Base-by-base conservation (phyloP, 1,139 yeast species). In the Scheffersomyces cryptocercus region DNA sequence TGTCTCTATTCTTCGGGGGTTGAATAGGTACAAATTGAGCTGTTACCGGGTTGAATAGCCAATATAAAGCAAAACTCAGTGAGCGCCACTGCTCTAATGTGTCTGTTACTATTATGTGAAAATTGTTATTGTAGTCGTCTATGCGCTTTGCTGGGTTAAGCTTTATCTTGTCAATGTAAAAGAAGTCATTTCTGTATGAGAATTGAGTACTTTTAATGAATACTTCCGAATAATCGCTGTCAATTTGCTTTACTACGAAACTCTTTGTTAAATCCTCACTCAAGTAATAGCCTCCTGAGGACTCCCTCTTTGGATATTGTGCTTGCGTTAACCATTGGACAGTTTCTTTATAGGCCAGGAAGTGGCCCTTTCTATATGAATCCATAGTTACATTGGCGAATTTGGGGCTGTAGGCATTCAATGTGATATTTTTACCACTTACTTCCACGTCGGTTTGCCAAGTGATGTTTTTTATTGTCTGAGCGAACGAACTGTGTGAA, bases 1-100 rank as follows among this genome's bases (percentile, higher is more conserved):
- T 58, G 16, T 35, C 28, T 15, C 36, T 15, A 34, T 38, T 42
- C 5, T 41, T 40, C 2, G 51, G 52, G 4, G 61, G 59, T 12
- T 54, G 57, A 10, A 85, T 58, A 0, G 88, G 85, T 6, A 53
- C 57, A 24, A 72, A 62, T 2, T 52, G 49, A 8, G 70, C 65
- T 0, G 69, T 58, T 0, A 49, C 41, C 0, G 52, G 49, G 36
- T 50, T 41, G 51, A 51, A 59, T 12, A 86, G 44, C 89, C 95
- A 91, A 62, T 81, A 89, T 30, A 70, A 54, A 0, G 87, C 85
- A 41, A 69, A 70, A 1, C 83, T 68, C 2, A 97, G 91, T 59
- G 90, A 93, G 51, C 99, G 75, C 81, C 88, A 91, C 49, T 71
- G 76, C 2, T 40, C 37, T 3, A 60, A 43, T 26, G 37, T 47